phyloP scores from a whole-genome alignment of 805 yeast species.

The Candida boleticola region DNA sequence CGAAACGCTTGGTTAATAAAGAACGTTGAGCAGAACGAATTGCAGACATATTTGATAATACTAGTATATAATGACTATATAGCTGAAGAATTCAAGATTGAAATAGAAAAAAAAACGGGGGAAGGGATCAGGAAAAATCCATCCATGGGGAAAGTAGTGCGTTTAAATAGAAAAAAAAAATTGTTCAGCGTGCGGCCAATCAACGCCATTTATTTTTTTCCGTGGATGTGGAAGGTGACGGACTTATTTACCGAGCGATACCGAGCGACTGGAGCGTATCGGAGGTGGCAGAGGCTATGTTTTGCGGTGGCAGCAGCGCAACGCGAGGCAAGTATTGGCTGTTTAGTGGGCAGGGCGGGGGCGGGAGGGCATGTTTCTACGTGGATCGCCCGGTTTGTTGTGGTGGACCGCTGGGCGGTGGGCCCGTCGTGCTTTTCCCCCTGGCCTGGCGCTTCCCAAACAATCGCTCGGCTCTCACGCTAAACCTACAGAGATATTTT shows the following conservation, averaged over 20 bases:
- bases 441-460: too few species aligned
- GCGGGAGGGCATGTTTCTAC: too few species aligned
- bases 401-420: too few species aligned
- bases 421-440: too few species aligned
- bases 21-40: slow-evolving; percentile 7
- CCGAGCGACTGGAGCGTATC: background rate
- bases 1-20: slow-evolving; percentile 6
- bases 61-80: slow-evolving; percentile 7
- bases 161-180: slow-evolving; percentile 5
- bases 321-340: too few species aligned
- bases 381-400: too few species aligned
- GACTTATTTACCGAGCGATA: slow-evolving; percentile 1
- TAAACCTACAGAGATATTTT: too few species aligned
- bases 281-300: too few species aligned
- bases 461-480: too few species aligned
- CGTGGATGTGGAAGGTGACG: background rate
- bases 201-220: slow-evolving; percentile 2
- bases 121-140: background rate
- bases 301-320: too few species aligned
- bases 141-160: slow-evolving; percentile 3
- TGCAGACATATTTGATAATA: slow-evolving; percentile 4
- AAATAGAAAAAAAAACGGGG: background rate
- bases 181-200: slow-evolving; percentile 5
- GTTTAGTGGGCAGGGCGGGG: too few species aligned
- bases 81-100: background rate